Conservation (phyloP, 2,329 filamentous ascomycete species). For the Catunica adiposa region DNA sequence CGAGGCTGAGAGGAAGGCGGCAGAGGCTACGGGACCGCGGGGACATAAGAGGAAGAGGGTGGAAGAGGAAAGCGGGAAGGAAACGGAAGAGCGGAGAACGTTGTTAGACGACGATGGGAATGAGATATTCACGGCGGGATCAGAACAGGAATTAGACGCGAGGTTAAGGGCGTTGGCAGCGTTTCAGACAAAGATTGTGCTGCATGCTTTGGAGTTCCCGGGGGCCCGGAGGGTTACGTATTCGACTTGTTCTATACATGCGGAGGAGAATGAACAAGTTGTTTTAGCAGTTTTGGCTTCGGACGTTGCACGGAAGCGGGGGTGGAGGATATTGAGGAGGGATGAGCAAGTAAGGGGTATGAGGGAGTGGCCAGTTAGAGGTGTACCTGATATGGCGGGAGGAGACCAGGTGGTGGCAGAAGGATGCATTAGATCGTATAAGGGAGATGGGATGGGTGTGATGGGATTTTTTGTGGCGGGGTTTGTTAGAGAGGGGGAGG, state of each 20-base stretch:
- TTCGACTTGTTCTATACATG: conserved; percentile 82
- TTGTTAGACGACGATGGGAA: conserved; percentile 43
- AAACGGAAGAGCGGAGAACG: conserved; percentile 23
- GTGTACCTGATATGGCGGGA: conserved; percentile 31
- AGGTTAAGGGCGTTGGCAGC: conserved; percentile 58
- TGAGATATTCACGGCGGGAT: conserved; percentile 32
- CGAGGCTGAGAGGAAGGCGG: conserved; percentile 12
- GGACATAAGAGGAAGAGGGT: conserved; percentile 2
- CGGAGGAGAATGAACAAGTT: conserved; percentile 76
- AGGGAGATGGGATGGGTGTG: conserved; percentile 64
- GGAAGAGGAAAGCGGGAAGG: conserved; percentile 12
- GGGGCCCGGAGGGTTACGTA: conserved; percentile 64
- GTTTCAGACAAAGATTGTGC: conserved; percentile 68
- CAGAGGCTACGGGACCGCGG: not conserved
- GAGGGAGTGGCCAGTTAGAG: conserved; percentile 56
- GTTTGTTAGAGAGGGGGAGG: conserved; percentile 46
- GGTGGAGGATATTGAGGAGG: conserved; percentile 63
- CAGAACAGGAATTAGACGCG: conserved; percentile 40
- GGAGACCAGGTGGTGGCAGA: conserved; percentile 43
- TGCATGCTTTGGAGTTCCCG: conserved; percentile 73
- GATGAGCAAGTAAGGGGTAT: conserved; percentile 62
- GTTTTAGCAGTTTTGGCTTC: conserved; percentile 57
- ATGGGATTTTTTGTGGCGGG: conserved; percentile 95
- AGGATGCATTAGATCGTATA: conserved; percentile 66
- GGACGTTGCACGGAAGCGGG: conserved; percentile 43